Base-by-base conservation (phyloP, 2,329 filamentous ascomycete genomes). In the Rhytidhysteron rufulum region DNA sequence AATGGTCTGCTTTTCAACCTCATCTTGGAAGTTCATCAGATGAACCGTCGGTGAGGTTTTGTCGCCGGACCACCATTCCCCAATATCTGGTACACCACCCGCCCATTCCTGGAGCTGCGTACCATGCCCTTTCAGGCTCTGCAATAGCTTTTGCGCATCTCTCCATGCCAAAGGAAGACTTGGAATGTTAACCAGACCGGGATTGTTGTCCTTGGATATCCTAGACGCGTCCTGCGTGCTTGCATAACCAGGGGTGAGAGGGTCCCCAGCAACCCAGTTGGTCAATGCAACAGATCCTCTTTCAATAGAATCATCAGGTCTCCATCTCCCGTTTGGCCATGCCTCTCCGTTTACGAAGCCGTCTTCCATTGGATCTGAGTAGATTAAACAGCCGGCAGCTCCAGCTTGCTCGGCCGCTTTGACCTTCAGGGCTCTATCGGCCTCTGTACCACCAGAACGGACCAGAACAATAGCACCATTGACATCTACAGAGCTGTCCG, bases 161-260 rank as follows among this genome's bases (percentile, higher is more conserved):
- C 86, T 79, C 88, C 88, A 96, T 5, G 91, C 79, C 16, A 98
- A 72, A 1, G 93, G 93, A 34, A 98, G 69, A 63, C 89, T 96
- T 0, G 93, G 93, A 32, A 97, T 97, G 37, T 84, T 79, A 18
- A 83, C 79, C 11, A 98, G 72, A 0, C 82, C 90, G 2, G 78
- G 70, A 33, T 85, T 85, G 36, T 91, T 78, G 17, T 85, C 79
- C 16, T 82, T 78, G 36, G 79, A 74, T 54, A 93, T 73, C 36
- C 88, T 79, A 31, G 82, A 78, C 31, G 78, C 69, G 5, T 79
- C 78, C 50, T 79, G 74, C 33, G 77, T 82, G 63, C 85, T 89
- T 43, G 87, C 83, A 74, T 82, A 90, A 4, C 90, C 90, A 3
- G 93, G 93, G 0, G 88, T 95, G 32, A 97, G 75, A n/a, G 90